These are phyloP conservation scores for Phytopythium ostracodes DNA, from an alignment of 352 stramenopile species.

Conservation along the genomic window DNA sequence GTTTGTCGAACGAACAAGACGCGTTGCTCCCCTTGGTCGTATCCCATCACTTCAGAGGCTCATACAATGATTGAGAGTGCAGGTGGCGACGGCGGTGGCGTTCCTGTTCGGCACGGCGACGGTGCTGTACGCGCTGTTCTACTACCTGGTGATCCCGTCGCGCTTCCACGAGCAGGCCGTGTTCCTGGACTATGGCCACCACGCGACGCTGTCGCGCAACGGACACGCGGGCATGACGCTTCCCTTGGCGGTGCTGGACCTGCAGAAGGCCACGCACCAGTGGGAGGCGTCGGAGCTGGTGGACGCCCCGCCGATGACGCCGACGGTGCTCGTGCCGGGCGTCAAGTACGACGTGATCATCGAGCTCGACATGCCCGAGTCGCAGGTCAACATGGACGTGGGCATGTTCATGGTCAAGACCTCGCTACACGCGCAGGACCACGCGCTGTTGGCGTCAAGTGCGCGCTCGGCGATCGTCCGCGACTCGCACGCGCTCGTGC, in stretches of 20 bases:
- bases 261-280: conserved; percentile 52
- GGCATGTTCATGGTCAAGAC: conserved; percentile 80
- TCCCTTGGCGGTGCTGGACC: conserved; percentile 48
- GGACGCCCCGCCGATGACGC: conserved; percentile 10
- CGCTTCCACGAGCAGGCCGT: conserved; percentile 73
- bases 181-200: conserved; percentile 71
- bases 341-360: conserved; percentile 81
- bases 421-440: conserved; percentile 22
- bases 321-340: conserved; percentile 46
- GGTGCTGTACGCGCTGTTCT: conserved; percentile 63
- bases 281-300: conserved; percentile 41
- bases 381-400: conserved; percentile 50
- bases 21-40: neutral
- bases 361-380: conserved; percentile 66
- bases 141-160: conserved; percentile 77
- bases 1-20: too few species aligned
- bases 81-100: conserved; percentile 31
- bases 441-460: conserved; percentile 37
- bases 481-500: conserved; percentile 53
- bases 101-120: conserved; percentile 53
- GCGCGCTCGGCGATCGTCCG: conserved; percentile 56
- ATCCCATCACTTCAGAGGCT: neutral
- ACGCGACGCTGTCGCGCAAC: conserved; percentile 26
- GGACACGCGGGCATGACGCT: conserved; percentile 21
- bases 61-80: conserved; percentile 2